Evolutionary conservation across 768 basidiomycete species (phyloP), one percentile per base, ranked within the genome.

Genomic region (Agrocybe chaxingu): DNA sequence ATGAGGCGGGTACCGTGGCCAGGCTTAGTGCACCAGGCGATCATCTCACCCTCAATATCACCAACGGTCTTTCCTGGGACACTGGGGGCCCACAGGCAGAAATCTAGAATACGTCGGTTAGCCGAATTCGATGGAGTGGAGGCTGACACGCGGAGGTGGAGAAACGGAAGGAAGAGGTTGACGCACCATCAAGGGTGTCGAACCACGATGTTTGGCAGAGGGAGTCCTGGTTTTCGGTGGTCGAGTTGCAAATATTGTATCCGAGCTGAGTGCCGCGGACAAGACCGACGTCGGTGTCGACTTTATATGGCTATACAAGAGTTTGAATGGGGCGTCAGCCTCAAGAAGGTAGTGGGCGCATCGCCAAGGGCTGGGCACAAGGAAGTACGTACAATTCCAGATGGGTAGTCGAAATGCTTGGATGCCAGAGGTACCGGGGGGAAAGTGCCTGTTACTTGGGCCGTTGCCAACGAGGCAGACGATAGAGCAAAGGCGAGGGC

Each of bases 11-110:
- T 82, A 2, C 90, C 90, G 47, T 77, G 80, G 5, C 79, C 80
- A 1, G 75, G 74, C 62, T 85, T 81, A n/a, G 82, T 80, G 69
- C 89, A 93, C 77, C 80, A 93, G 1, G 88, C 81, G 8, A 92
- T 85, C 59, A 81, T 82, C 62, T 81, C 71, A 37, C 77, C 82
- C 62, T 93, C 91, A 2, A 77, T 78, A 52, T 86, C 75, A 32
- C 76, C 84, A 39, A 92, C 82, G 12, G 69, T 65, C 10, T 76
- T 71, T 62, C 80, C 71, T 3, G 77, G 70, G n/a, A 67, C 66
- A 1, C 72, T 57, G 0, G 84, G 78, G 30, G 73, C 82, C 81
- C 83, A 88, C 0, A 88, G 57, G 55, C 87, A 89, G 65, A 85
- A 88, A 59, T 89, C 87, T 84, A 53, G 24, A 24, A 24, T 24